Conservation (phyloP, 2,329 filamentous ascomycete genomes). For the Mariannaea elegans region DNA sequence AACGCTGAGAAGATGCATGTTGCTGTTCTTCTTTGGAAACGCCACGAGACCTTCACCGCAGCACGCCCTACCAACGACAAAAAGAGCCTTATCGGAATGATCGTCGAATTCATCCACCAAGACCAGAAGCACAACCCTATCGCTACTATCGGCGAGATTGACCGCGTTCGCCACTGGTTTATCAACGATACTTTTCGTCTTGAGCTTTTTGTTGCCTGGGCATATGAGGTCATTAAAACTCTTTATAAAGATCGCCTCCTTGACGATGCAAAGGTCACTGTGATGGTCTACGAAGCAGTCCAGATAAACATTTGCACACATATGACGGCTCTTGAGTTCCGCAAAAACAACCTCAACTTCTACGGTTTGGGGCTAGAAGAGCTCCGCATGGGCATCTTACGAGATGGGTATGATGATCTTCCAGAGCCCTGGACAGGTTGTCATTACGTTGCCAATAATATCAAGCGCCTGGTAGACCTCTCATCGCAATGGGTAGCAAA, state of each 20-base stretch:
- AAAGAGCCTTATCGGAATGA: slow-evolving; percentile 76
- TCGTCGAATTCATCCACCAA: slow-evolving; percentile 80
- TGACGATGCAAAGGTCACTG: slow-evolving; percentile 62
- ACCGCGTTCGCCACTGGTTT: slow-evolving; percentile 88
- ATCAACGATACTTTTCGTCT: slow-evolving; percentile 77
- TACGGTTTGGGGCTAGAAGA: slow-evolving; percentile 79
- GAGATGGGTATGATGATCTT: slow-evolving; percentile 72
- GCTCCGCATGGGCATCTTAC: slow-evolving; percentile 71
- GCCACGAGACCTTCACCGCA: slow-evolving; percentile 75
- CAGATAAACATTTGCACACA: slow-evolving; percentile 68
- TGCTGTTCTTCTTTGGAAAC: slow-evolving; percentile 80
- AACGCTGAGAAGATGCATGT: slow-evolving; percentile 91
- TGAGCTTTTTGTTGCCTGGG: slow-evolving; percentile 81
- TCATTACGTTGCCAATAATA: slow-evolving; percentile 67
- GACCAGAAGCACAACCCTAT: slow-evolving; percentile 76
- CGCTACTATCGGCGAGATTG: slow-evolving; percentile 73
- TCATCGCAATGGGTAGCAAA: slow-evolving; percentile 64
- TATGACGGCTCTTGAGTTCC: slow-evolving; percentile 72
- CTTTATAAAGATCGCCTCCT: slow-evolving; percentile 70
- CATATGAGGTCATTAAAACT: slow-evolving; percentile 78
- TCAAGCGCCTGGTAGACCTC: slow-evolving; percentile 67
- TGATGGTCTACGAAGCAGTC: slow-evolving; percentile 73
- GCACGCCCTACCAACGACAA: slow-evolving; percentile 67
- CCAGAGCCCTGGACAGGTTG: slow-evolving; percentile 89
- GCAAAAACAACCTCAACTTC: slow-evolving; percentile 70